Evolutionary conservation across 768 basidiomycete species (phyloP).

Genomic region (Chalciporus pseudorubinellus): DNA sequence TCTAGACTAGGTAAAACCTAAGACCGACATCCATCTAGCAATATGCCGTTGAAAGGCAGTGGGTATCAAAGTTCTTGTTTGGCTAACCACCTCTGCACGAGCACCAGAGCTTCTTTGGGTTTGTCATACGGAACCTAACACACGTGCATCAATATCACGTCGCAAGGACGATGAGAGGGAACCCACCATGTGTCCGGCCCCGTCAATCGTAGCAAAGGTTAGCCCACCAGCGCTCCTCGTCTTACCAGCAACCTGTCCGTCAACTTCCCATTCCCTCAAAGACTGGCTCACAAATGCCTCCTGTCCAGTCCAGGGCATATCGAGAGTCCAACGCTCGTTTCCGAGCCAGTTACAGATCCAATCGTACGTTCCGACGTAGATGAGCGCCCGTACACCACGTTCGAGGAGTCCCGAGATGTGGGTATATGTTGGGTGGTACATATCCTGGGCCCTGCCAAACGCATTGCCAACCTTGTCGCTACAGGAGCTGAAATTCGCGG

Average conservation of each 20-base stretch:
- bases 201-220: conserved; percentile 63
- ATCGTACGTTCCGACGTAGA: conserved; percentile 73
- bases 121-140: conserved; percentile 61
- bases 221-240: conserved; percentile 58
- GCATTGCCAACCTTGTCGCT: conserved; percentile 42
- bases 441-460: conserved; percentile 49
- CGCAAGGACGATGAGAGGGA: not conserved
- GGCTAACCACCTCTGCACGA: conserved; percentile 50
- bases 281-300: conserved; percentile 45
- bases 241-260: conserved; percentile 48
- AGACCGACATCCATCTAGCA: not conserved
- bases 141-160: conserved; percentile 2
- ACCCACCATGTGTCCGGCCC: conserved; percentile 75
- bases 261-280: conserved; percentile 59
- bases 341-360: conserved; percentile 82
- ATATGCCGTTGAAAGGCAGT: not conserved
- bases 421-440: conserved; percentile 25
- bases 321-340: conserved; percentile 73
- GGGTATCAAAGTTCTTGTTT: conserved; percentile 18
- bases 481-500: conserved; percentile 41
- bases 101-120: conserved; percentile 49
- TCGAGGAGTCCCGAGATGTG: conserved; percentile 59
- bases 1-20: not conserved
- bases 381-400: conserved; percentile 68
- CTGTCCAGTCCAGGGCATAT: conserved; percentile 69